phyloP scores from a whole-genome alignment of 2,329 filamentous ascomycete genomes.

The Tolypocladium ophioglossoides region DNA sequence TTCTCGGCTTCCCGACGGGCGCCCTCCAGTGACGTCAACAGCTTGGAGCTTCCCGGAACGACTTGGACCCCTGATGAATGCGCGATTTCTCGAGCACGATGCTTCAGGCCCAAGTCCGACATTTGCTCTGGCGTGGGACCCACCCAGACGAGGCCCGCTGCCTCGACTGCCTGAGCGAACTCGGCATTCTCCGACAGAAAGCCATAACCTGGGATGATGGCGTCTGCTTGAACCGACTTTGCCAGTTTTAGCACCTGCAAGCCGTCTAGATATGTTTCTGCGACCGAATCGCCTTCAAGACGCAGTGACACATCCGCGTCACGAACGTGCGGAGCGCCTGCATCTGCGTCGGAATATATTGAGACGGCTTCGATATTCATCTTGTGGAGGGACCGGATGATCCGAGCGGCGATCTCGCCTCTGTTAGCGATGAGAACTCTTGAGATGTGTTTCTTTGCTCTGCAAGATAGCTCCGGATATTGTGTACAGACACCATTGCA shows the following conservation, averaged over 20 bases:
- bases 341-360: conserved; percentile 55
- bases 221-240: conserved; percentile 35
- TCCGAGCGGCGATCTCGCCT: conserved; percentile 64
- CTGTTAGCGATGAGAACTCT: conserved; percentile 58
- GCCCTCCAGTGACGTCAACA: conserved; percentile 17
- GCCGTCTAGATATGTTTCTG: conserved; percentile 54
- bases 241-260: conserved; percentile 47
- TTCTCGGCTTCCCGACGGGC: conserved; percentile 14
- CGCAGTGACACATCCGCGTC: conserved; percentile 57
- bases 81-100: conserved; percentile 23
- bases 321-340: conserved; percentile 55
- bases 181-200: conserved; percentile 54
- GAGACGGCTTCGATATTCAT: conserved; percentile 60
- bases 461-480: not conserved
- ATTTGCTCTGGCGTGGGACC: conserved; percentile 42
- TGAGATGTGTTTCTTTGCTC: conserved; percentile 7
- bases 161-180: conserved; percentile 42
- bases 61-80: conserved; percentile 17
- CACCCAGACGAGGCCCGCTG: conserved; percentile 46
- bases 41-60: conserved; percentile 20
- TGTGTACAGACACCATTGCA: conserved; percentile 1
- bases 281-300: conserved; percentile 37
- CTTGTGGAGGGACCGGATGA: conserved; percentile 54
- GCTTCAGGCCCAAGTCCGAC: conserved; percentile 25
- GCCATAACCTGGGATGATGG: conserved; percentile 57